Percentiles rank a stretch among this genome's conserved stretches.
Evolutionary conservation across 106 monocot species (phyloP).

Genomic region (Allium cepa): DNA sequence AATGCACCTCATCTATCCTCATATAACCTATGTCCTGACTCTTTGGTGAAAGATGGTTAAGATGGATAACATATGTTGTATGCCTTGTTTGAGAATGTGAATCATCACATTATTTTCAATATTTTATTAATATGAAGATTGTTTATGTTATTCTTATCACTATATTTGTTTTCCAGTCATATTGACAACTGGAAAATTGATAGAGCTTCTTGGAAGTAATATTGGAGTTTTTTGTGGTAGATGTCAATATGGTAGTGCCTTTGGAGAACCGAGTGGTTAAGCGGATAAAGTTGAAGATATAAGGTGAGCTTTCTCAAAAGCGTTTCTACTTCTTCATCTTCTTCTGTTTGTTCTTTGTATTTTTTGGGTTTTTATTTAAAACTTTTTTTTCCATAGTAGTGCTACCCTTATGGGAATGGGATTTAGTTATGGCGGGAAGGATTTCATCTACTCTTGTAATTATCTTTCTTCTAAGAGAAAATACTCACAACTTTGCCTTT

Average conservation of each 20-base stretch:
- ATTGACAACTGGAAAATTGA: constrained; percentile 99
- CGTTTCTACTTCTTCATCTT: too few species aligned
- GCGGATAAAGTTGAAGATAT: constrained; percentile 96
- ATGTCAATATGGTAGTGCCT: constrained; percentile 97
- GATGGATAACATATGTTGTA: too few species aligned
- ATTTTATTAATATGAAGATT: too few species aligned
- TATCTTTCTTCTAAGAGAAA: too few species aligned
- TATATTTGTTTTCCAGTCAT: constrained; percentile 34
- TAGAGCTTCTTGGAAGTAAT: constrained; percentile 95
- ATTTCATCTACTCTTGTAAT: constrained; percentile 70
- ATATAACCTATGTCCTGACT: too few species aligned
- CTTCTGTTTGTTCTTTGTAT: background rate
- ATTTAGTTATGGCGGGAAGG: constrained; percentile 84
- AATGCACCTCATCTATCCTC: too few species aligned
- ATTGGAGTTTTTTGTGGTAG: constrained; percentile 82
- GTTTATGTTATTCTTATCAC: too few species aligned
- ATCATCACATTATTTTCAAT: too few species aligned
- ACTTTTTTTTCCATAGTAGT: constrained; percentile 20
- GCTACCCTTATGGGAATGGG: constrained; percentile 58
- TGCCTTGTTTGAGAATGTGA: too few species aligned
- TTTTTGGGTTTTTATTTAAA: background rate
- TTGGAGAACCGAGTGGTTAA: constrained; percentile 96
- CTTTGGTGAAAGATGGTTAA: too few species aligned
- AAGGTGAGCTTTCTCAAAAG: constrained; percentile 34
- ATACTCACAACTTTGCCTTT: too few species aligned